Conservation (phyloP, 2,329 filamentous ascomycete species). For the Cytospora paraplurivora region DNA sequence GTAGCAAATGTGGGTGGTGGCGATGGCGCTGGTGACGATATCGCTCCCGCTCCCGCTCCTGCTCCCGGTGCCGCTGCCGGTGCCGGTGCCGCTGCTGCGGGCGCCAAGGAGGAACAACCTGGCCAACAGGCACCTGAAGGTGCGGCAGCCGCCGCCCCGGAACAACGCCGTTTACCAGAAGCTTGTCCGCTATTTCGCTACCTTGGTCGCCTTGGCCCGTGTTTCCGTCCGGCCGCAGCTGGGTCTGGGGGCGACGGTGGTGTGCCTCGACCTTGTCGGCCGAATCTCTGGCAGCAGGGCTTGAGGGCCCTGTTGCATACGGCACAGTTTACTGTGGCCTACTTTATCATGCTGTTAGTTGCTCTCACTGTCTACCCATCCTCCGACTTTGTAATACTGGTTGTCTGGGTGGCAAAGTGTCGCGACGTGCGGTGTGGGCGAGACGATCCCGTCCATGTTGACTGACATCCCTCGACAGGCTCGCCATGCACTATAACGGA, state of each 20-base stretch:
- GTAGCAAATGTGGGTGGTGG: neutral
- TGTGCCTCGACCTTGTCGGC: conserved; percentile 45
- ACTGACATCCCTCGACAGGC: conserved; percentile 31
- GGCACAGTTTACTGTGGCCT: conserved; percentile 72
- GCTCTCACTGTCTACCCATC: neutral
- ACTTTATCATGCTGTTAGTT: conserved; percentile 71
- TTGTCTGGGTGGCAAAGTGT: neutral
- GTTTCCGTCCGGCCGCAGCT: no score
- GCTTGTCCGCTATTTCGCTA: no score
- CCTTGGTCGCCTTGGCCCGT: no score
- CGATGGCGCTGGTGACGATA: neutral
- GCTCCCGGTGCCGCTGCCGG: no score
- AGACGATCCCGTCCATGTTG: neutral
- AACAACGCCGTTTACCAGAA: no score
- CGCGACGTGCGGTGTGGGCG: neutral
- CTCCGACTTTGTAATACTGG: neutral
- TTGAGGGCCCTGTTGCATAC: conserved; percentile 69
- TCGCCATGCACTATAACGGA: conserved; percentile 65
- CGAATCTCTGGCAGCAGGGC: conserved; percentile 65
- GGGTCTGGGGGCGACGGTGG: neutral
- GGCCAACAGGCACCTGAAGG: no score
- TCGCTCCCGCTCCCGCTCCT: no score
- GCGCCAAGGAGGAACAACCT: neutral
- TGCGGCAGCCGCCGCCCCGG: no score
- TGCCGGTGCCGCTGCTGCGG: neutral